These are phyloP conservation scores for Tolypocladium capitatum DNA, from an alignment of 2,329 filamentous ascomycete species.

Conservation along the genomic window DNA sequence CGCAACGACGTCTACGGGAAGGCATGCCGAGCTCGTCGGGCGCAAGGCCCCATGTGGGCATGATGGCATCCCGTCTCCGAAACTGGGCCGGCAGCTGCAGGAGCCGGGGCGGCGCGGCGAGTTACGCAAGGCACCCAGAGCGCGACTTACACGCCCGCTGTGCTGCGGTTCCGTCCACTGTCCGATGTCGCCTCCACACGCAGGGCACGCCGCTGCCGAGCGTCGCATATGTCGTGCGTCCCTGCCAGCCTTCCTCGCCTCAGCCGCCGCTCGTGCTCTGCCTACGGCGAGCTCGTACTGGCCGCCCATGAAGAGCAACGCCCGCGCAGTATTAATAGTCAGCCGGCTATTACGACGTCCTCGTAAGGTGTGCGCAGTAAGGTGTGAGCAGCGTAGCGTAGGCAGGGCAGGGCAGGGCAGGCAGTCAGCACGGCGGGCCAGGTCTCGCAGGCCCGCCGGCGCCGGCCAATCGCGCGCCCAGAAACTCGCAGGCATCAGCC, in stretches of 20 bases:
- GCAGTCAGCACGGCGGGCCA: too few relatives aligned
- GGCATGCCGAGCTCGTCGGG: not conserved
- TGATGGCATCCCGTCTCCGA: not conserved
- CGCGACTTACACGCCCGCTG: too few relatives aligned
- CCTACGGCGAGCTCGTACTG: too few relatives aligned
- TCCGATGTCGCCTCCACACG: not conserved
- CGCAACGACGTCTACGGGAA: not conserved
- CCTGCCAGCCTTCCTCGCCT: not conserved
- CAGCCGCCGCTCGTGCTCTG: too few relatives aligned
- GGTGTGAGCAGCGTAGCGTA: too few relatives aligned
- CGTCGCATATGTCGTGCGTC: not conserved
- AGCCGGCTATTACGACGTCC: too few relatives aligned
- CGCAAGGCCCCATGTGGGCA: not conserved
- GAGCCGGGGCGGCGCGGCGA: conserved; percentile 3
- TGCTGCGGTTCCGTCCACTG: not conserved
- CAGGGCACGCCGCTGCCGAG: not conserved
- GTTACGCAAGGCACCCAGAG: too few relatives aligned
- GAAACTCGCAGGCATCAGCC: not conserved
- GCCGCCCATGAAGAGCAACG: not conserved
- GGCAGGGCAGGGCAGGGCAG: not conserved
- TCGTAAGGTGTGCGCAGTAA: too few relatives aligned
- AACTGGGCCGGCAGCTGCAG: not conserved
- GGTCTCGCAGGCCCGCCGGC: too few relatives aligned
- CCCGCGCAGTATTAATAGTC: too few relatives aligned
- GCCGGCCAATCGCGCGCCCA: not conserved